Conservation (phyloP, 2,329 filamentous ascomycete species). For the Exutisphaerella laricina region DNA sequence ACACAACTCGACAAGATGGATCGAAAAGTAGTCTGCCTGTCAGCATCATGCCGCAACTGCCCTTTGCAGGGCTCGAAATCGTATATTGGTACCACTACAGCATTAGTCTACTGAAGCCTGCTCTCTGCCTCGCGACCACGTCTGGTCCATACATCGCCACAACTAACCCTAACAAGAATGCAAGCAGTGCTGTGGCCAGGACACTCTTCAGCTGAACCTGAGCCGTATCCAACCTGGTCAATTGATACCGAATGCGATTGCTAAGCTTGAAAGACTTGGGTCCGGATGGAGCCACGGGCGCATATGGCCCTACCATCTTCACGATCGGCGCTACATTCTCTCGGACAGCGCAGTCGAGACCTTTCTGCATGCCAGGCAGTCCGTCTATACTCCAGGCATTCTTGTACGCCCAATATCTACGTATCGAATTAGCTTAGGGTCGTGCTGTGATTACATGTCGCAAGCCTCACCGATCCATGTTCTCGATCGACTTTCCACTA, state of each 20-base stretch:
- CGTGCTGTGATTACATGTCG: not conserved
- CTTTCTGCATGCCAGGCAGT: conserved; percentile 40
- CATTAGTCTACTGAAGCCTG: not conserved
- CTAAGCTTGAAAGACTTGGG: conserved; percentile 17
- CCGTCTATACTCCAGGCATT: conserved; percentile 41
- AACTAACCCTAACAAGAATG: conserved; percentile 13
- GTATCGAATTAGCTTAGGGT: conserved; percentile 1
- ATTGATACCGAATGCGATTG: conserved; percentile 14
- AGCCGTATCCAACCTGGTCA: conserved; percentile 12
- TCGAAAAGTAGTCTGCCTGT: too few relatives aligned
- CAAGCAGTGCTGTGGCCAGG: conserved; percentile 12
- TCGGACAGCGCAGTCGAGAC: conserved; percentile 33
- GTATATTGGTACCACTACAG: not conserved
- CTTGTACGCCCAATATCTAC: conserved; percentile 43
- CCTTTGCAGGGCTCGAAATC: too few relatives aligned
- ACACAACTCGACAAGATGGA: too few relatives aligned
- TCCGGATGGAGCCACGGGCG: conserved; percentile 18
- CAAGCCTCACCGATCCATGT: conserved; percentile 34
- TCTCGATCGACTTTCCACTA: conserved; percentile 36
- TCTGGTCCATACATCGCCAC: conserved; percentile 12
- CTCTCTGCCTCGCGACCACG: not conserved
- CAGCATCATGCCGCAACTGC: too few relatives aligned
- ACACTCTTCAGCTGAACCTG: conserved; percentile 13
- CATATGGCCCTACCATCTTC: conserved; percentile 37
- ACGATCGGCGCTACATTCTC: conserved; percentile 38